These are phyloP conservation scores for Artemisia annua DNA, from an alignment of 129 eudicot species.

Conservation along the genomic window DNA sequence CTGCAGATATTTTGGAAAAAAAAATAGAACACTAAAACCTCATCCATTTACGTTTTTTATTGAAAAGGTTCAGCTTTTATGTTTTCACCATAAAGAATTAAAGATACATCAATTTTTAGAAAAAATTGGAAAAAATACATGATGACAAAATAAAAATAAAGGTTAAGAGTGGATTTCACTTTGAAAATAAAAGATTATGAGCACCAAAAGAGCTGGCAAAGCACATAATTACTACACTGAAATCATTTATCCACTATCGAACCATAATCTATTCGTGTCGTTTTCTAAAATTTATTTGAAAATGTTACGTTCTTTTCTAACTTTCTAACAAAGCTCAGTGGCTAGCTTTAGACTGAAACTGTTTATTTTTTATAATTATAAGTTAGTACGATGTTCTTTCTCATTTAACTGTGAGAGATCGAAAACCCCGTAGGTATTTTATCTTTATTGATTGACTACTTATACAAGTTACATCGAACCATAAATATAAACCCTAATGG, in stretches of 20 bases:
- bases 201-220: constrained; percentile 21
- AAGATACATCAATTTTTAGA: not conserved
- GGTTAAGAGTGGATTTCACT: constrained; percentile 27
- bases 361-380: not conserved
- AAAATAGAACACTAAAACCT: too few relatives aligned
- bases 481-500: too few relatives aligned
- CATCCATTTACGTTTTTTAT: too few relatives aligned
- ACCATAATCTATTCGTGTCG: constrained; percentile 2
- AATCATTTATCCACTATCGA: constrained; percentile 29
- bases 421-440: too few relatives aligned
- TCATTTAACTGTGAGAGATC: too few relatives aligned
- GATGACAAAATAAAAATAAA: constrained; percentile 14
- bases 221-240: constrained; percentile 16
- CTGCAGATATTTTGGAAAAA: too few relatives aligned
- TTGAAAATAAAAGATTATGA: not conserved
- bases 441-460: too few relatives aligned
- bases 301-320: not conserved
- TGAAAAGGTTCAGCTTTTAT: too few relatives aligned
- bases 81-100: too few relatives aligned
- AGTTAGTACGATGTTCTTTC: too few relatives aligned
- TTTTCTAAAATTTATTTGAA: not conserved
- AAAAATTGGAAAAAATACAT: too few relatives aligned
- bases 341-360: not conserved
- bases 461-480: too few relatives aligned
- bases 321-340: not conserved